phyloP scores from a whole-genome alignment of 2,329 filamentous ascomycete genomes.

The Saccharata proteae region DNA sequence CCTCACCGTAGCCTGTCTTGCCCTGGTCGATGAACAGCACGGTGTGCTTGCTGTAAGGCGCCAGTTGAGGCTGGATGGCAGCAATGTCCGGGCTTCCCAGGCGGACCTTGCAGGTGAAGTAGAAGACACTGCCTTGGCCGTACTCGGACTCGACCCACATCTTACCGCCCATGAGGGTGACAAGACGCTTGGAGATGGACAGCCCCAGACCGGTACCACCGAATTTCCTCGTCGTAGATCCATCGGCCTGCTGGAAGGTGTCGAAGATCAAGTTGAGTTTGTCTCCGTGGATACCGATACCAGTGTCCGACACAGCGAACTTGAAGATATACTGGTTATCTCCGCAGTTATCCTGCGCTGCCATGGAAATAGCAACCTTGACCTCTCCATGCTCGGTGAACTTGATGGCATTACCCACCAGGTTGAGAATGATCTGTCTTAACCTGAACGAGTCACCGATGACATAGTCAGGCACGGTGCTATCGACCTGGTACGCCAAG shows the following conservation, averaged over 20 bases:
- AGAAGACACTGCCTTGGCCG: constrained; percentile 85
- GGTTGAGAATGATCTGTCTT: constrained; percentile 89
- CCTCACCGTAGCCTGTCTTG: constrained; percentile 61
- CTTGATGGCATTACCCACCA: constrained; percentile 97
- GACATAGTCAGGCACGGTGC: constrained; percentile 86
- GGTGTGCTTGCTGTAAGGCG: constrained; percentile 84
- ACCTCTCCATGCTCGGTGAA: constrained; percentile 97
- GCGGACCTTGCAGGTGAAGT: constrained; percentile 87
- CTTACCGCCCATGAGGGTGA: constrained; percentile 91
- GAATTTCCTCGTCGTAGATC: constrained; percentile 91
- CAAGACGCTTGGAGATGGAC: constrained; percentile 88
- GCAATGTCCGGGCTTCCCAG: constrained; percentile 68
- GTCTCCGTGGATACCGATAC: constrained; percentile 90
- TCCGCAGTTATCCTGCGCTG: constrained; percentile 52
- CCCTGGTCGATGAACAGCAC: constrained; percentile 93
- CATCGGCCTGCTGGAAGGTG: constrained; percentile 96
- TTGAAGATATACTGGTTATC: constrained; percentile 82
- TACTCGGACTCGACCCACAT: constrained; percentile 93
- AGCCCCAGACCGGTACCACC: constrained; percentile 87
- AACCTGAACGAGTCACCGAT: constrained; percentile 94
- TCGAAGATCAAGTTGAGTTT: constrained; percentile 97
- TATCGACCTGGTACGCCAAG: constrained; percentile 86
- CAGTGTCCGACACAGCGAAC: constrained; percentile 90
- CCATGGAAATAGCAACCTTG: constrained; percentile 75
- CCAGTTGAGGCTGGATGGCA: constrained; percentile 69